Evolutionary conservation across 176 grass and related monocot genomes (phyloP), one percentile per base, ranked within the genome.

Genomic region (Pontederia paniculata): DNA sequence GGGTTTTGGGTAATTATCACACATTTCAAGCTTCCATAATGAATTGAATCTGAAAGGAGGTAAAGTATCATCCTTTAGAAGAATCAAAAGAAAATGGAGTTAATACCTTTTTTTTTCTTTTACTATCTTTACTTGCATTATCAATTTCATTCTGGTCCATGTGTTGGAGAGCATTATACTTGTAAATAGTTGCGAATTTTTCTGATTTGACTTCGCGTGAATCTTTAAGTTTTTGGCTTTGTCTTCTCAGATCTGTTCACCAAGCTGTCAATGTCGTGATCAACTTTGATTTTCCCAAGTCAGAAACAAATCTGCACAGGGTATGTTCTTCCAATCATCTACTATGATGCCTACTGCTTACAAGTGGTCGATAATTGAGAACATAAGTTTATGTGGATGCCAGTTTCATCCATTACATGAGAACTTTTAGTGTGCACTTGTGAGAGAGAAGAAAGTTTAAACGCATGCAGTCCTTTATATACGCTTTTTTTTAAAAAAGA

Each of bases 221-320:
- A 28, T 74, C 3, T 28, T 44, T 44, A 17, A 20, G 13, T 23
- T 31, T 10, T 55, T 18, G 4, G 2, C 43, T 60, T 59, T 59
- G 57, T 3, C 57, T 44, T 42, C 13, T 60, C 65, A 95, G 89
- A 95, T 82, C 80, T 95, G 6, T 94, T 94, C 58, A 94, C 89
- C 89, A 94, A 66, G 89, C 89, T 58, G 89, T 94, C 45, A 94
- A 94, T 79, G 89, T 94, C 63, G 89, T 94, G 47, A 84, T 94
- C 57, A 94, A 94, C 60, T 94, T 95, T 81, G 84, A 95, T 70
- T 95, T 95, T 55, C 89, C 84, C 12, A 95, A 81, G 61, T 69
- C 89, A 1, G 84, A 95, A 68, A 95, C 89, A 62, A 88, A 95
- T 76, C 79, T 95, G 51, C 89, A 95, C 62, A 84, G 84, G 77